phyloP scores from a whole-genome alignment of 768 basidiomycete genomes.

The Boletus tomentosulus region DNA sequence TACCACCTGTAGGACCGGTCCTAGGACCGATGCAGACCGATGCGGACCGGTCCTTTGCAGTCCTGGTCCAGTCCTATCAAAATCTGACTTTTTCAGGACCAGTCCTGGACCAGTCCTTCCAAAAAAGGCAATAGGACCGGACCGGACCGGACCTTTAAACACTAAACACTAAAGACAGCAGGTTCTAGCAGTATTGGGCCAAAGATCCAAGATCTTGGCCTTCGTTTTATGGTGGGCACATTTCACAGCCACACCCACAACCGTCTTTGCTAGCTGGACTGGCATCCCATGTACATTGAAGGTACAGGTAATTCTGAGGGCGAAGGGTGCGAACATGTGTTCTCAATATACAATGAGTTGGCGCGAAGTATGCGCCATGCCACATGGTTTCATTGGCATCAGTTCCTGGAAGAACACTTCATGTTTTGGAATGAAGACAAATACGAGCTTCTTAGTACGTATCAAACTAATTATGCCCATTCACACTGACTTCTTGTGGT shows the following conservation, averaged over 20 bases:
- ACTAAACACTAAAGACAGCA: neutral
- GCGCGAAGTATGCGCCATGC: neutral
- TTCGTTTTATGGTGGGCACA: neutral
- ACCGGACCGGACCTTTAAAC: too few relatives aligned
- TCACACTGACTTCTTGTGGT: neutral
- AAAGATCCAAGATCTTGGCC: neutral
- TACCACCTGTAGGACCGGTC: too few relatives aligned
- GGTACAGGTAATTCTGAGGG: neutral
- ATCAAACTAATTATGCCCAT: too few relatives aligned
- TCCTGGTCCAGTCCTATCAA: too few relatives aligned
- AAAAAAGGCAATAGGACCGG: too few relatives aligned
- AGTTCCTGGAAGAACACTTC: neutral
- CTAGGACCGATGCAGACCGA: too few relatives aligned
- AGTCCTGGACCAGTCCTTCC: too few relatives aligned
- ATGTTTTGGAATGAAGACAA: conserved; percentile 1
- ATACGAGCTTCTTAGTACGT: neutral
- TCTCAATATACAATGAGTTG: neutral
- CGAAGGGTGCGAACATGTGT: conserved; percentile 3
- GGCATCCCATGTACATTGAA: conserved; percentile 1
- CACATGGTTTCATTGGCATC: neutral
- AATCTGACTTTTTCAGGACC: too few relatives aligned
- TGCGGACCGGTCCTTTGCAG: too few relatives aligned
- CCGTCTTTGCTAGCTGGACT: neutral
- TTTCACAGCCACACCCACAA: conserved; percentile 8
- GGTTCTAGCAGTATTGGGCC: neutral